Percentiles rank a stretch among this genome's conserved stretches.
Evolutionary conservation across 257 asterid genomes (phyloP).

Genomic region (Solanum neorickii): DNA sequence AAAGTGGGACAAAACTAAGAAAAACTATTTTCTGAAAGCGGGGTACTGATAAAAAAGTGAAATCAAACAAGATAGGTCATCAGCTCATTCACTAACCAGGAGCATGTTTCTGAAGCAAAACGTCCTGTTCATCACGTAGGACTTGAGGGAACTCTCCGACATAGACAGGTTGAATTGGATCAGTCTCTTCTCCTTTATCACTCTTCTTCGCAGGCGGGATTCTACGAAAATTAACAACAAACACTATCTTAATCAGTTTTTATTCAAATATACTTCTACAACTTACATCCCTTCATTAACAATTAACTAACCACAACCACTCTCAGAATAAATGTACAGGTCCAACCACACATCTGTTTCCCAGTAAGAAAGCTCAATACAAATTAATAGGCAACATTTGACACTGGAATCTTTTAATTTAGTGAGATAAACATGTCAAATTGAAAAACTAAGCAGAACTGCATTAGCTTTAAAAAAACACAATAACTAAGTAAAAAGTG

Average conservation of each 20-base stretch:
- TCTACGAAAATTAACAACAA: conserved; percentile 31
- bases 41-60: background rate
- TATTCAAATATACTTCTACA: background rate
- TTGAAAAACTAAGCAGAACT: background rate
- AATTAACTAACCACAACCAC: background rate
- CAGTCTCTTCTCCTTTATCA: conserved; percentile 45
- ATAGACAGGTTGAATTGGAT: conserved; percentile 54
- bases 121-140: conserved; percentile 64
- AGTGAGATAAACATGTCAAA: background rate
- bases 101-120: conserved; percentile 32
- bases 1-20: background rate
- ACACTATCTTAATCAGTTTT: background rate
- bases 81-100: conserved; percentile 44
- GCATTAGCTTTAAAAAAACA: background rate
- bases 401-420: background rate
- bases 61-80: background rate
- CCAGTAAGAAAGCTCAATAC: background rate
- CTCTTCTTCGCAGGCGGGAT: conserved; percentile 44
- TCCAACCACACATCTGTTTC: background rate
- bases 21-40: background rate
- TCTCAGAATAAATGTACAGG: background rate
- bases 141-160: conserved; percentile 87
- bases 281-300: background rate
- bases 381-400: background rate
- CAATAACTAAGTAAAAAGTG: background rate